Evolutionary conservation across 331 rosid species (phyloP).

Genomic region (Pyrus hybrid): DNA sequence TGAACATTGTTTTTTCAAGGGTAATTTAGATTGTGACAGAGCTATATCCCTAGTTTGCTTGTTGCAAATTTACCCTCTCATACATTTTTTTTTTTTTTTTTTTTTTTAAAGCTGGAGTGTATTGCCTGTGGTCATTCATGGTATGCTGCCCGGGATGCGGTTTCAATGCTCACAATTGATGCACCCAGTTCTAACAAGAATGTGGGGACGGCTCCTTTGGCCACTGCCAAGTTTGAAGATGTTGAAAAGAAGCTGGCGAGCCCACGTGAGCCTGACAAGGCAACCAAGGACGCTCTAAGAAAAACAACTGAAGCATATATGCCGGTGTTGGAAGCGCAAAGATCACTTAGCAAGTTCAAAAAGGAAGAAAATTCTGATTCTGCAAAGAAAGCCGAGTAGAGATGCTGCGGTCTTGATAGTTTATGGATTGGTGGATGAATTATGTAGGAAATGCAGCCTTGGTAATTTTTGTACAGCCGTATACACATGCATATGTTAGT

Average conservation of each 20-base stretch:
- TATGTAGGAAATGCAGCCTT: background rate
- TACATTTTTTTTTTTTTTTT: constrained; percentile 10
- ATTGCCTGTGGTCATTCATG: constrained; percentile 78
- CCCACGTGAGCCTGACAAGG: constrained; percentile 51
- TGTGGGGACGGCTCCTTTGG: constrained; percentile 56
- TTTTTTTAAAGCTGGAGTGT: constrained; percentile 61
- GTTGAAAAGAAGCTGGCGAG: constrained; percentile 62
- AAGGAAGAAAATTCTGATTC: constrained; percentile 48
- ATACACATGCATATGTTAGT: no score
- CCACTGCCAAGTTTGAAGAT: constrained; percentile 63
- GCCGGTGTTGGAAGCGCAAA: constrained; percentile 46
- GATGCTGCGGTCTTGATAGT: background rate
- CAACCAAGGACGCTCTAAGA: constrained; percentile 25
- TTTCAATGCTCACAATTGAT: constrained; percentile 57
- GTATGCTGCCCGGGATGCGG: constrained; percentile 82
- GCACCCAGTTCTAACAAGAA: constrained; percentile 33
- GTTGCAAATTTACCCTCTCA: constrained; percentile 1
- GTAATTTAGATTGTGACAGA: background rate
- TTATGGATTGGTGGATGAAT: background rate
- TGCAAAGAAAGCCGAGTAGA: constrained; percentile 35
- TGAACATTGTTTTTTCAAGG: background rate
- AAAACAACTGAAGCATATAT: constrained; percentile 47
- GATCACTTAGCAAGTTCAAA: constrained; percentile 40
- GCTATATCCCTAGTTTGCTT: background rate
- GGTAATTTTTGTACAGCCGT: background rate